A percentile compares a stretch with the other conserved stretches of the same genome.
Evolutionary conservation across 2,329 filamentous ascomycete species (phyloP).

Genomic region (Aureobasidium mangrovei): DNA sequence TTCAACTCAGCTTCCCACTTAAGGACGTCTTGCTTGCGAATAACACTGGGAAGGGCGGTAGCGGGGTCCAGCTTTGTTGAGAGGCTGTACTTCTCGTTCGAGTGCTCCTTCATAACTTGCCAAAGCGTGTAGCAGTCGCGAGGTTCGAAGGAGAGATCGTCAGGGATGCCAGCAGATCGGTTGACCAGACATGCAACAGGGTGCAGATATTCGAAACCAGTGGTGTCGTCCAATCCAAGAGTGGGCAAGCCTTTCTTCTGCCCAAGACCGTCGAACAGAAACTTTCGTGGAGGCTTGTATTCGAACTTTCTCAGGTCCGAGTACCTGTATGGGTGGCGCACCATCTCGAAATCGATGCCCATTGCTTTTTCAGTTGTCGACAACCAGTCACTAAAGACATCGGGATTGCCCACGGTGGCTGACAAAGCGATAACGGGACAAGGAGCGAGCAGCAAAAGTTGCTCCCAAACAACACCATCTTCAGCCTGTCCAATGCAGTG

Average conservation of each 20-base stretch:
- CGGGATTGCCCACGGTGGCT: slow-evolving; percentile 68
- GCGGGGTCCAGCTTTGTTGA: slow-evolving; percentile 42
- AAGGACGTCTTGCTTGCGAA: slow-evolving; percentile 58
- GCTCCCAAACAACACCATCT: slow-evolving; percentile 71
- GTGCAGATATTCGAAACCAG: slow-evolving; percentile 53
- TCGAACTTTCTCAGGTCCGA: slow-evolving; percentile 70
- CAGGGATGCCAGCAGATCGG: slow-evolving; percentile 52
- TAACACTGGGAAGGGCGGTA: slow-evolving; percentile 42
- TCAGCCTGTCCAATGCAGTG: slow-evolving; percentile 71
- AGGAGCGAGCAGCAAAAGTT: slow-evolving; percentile 62
- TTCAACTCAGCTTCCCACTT: slow-evolving; percentile 58
- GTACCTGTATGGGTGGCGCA: slow-evolving; percentile 60
- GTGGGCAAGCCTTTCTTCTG: slow-evolving; percentile 28
- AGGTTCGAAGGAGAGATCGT: slow-evolving; percentile 61
- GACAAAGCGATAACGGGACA: slow-evolving; percentile 74
- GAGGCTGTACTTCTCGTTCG: slow-evolving; percentile 39
- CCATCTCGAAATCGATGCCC: slow-evolving; percentile 56
- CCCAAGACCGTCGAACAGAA: slow-evolving; percentile 46
- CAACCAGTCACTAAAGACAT: slow-evolving; percentile 62
- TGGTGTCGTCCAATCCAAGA: slow-evolving; percentile 40
- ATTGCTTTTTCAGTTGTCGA: slow-evolving; percentile 53
- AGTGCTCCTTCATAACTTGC: slow-evolving; percentile 52
- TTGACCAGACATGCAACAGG: slow-evolving; percentile 57
- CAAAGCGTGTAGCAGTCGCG: slow-evolving; percentile 61
- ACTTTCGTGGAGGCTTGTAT: slow-evolving; percentile 45